Conservation (phyloP, 225 moss, liverwort and hornwort species). For the Rhytidiadelphus loreus region DNA sequence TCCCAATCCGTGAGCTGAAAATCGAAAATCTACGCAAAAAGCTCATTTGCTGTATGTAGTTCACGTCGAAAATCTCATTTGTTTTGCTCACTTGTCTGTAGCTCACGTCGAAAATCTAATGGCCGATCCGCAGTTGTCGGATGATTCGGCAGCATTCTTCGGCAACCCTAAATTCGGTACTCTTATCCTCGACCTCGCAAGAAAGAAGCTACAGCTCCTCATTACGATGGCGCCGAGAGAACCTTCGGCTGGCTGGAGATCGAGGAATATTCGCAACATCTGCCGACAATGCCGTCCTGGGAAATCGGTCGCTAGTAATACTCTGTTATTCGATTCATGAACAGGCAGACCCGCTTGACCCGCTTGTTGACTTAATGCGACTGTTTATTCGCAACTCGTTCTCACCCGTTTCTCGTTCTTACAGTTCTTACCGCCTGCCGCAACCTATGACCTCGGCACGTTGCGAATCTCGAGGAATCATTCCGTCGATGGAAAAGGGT, state of each 20-base stretch:
- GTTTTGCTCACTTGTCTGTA: too few species aligned
- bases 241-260: background rate
- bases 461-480: background rate
- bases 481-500: background rate
- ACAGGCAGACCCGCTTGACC: background rate
- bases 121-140: too few species aligned
- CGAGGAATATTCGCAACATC: background rate
- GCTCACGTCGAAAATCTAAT: too few species aligned
- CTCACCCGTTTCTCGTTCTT: too few species aligned
- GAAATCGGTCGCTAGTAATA: background rate
- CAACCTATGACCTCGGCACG: background rate
- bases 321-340: background rate
- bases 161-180: background rate
- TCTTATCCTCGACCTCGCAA: background rate
- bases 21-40: too few species aligned
- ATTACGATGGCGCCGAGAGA: background rate
- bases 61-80: too few species aligned
- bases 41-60: background rate
- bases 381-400: background rate
- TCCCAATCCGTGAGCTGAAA: background rate
- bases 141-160: background rate
- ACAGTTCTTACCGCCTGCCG: too few species aligned
- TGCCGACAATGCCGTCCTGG: background rate
- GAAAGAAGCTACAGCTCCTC: background rate
- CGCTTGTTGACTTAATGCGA: background rate